A percentile compares a stretch with the other conserved stretches of the same genome.
These are phyloP conservation scores for Tylopilus plumbeoviolaceoides DNA, from an alignment of 768 basidiomycete genomes.

Conservation along the genomic window DNA sequence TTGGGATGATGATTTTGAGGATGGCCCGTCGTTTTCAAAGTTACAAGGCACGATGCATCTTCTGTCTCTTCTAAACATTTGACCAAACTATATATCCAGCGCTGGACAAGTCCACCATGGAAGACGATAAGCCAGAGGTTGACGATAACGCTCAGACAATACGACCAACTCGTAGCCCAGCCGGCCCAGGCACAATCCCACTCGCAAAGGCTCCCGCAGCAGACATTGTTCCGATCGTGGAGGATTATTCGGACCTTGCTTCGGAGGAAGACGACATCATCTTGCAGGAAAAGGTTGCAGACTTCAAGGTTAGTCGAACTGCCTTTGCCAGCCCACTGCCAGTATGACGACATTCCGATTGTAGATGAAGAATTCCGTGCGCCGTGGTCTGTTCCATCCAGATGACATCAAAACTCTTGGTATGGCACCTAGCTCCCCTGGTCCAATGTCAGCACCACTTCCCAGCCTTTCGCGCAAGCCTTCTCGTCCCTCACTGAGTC, in stretches of 20 bases:
- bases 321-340: not conserved
- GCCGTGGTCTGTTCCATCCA: slow-evolving; percentile 82
- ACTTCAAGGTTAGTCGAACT: slow-evolving; percentile 62
- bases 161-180: slow-evolving; percentile 70
- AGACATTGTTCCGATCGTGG: slow-evolving; percentile 65
- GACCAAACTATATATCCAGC: slow-evolving; percentile 34
- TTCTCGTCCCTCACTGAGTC: slow-evolving; percentile 52
- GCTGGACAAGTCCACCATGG: slow-evolving; percentile 56
- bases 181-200: slow-evolving; percentile 43
- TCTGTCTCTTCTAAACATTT: not conserved
- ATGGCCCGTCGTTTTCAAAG: slow-evolving; percentile 85
- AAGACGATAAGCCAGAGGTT: slow-evolving; percentile 49
- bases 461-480: slow-evolving; percentile 49
- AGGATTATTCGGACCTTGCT: slow-evolving; percentile 89
- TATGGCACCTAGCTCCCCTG: slow-evolving; percentile 44
- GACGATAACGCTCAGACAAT: slow-evolving; percentile 84
- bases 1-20: slow-evolving; percentile 99
- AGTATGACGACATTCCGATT: not conserved
- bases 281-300: slow-evolving; percentile 74
- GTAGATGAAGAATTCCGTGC: slow-evolving; percentile 65
- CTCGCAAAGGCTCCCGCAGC: slow-evolving; percentile 59
- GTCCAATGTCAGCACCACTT: slow-evolving; percentile 66
- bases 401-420: slow-evolving; percentile 84
- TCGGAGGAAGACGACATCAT: slow-evolving; percentile 70
- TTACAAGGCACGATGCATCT: slow-evolving; percentile 47